Evolutionary conservation across 257 asterid species (phyloP), one percentile per base, ranked within the genome.

Genomic region (Nicotiana undulata): DNA sequence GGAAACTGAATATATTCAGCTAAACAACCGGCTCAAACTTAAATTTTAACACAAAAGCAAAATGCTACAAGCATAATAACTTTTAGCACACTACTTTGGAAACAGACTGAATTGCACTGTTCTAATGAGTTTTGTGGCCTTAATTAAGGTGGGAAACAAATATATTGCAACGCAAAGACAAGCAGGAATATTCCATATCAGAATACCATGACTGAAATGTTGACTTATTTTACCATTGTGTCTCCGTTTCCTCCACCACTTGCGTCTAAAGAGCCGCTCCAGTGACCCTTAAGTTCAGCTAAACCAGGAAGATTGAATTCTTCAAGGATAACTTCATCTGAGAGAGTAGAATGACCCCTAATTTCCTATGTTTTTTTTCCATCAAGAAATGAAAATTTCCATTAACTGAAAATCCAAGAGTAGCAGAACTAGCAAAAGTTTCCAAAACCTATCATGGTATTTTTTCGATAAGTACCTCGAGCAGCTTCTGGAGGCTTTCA

Each of bases 191-290:
- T 87, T 79, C 63, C 81, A 84, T 80, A 79, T 18, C 29, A 26
- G 28, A 68, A 24, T 37, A 61, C 66, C 59, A 76, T 79, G 32
- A 68, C 52, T 22, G 18, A 84, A 75, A 80, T 84, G 59, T 70
- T 22, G 77, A 70, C 37, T 82, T 82, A 77, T 58, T 28, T 34
- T 87, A 96, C 99, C 94, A 86, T 90, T 26, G 99, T 96, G 82
- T 96, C 99, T 77, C 99, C 99, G 82, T 93, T 96, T 92, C 99
- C 99, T 61, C 99, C 99, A 82, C 99, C 99, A 82, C 99, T 96
- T 77, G 99, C 98, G 82, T 96, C 98, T 82, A 96, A 84, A 72
- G 93, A 89, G 80, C 99, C 99, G 86, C 85, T 90, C 99, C 99
- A 96, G 51, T 87, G 91, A 81, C 99, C 99, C 88, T 85, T 96